Percentiles rank a stretch among this genome's conserved stretches.
Conservation (phyloP, 495 filamentous ascomycete genomes). For the Schizothecium vesticola region DNA sequence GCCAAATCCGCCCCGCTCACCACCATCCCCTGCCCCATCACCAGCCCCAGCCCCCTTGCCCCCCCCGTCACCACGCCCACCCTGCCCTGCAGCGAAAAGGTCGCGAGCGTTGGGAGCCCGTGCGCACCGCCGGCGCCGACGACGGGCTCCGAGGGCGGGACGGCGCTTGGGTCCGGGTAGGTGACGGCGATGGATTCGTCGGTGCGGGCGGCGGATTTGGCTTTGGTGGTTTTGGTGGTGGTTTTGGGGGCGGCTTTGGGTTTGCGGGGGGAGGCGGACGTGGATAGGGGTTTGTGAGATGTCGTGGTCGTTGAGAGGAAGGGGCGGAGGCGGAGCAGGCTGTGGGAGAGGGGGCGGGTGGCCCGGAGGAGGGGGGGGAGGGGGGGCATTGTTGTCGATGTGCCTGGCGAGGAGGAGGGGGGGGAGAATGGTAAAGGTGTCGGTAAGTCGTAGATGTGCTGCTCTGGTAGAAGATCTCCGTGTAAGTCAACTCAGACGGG, state of each 20-base stretch:
- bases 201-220: conserved; percentile 56
- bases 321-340: neutral
- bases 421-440: too few species aligned
- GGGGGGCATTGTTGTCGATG: neutral
- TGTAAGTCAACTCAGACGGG: neutral
- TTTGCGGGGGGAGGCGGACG: neutral
- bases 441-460: neutral
- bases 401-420: too few species aligned
- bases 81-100: conserved; percentile 73
- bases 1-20: conserved; percentile 83
- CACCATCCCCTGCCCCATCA: conserved; percentile 87
- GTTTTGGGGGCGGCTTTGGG: neutral
- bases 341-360: neutral
- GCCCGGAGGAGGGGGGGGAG: neutral
- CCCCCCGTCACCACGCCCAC: conserved; percentile 81
- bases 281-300: neutral
- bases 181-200: conserved; percentile 69
- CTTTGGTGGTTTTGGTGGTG: neutral
- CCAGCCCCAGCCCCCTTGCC: conserved; percentile 77
- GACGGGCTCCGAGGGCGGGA: conserved; percentile 61
- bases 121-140: conserved; percentile 60
- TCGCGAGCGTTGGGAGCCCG: conserved; percentile 40
- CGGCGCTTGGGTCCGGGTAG: conserved; percentile 64
- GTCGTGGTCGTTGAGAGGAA: neutral
- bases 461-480: neutral